Evolutionary conservation across 1,284 basidiomycete species (phyloP), one percentile per base, ranked within the genome.

Genomic region (Cerrena zonata): DNA sequence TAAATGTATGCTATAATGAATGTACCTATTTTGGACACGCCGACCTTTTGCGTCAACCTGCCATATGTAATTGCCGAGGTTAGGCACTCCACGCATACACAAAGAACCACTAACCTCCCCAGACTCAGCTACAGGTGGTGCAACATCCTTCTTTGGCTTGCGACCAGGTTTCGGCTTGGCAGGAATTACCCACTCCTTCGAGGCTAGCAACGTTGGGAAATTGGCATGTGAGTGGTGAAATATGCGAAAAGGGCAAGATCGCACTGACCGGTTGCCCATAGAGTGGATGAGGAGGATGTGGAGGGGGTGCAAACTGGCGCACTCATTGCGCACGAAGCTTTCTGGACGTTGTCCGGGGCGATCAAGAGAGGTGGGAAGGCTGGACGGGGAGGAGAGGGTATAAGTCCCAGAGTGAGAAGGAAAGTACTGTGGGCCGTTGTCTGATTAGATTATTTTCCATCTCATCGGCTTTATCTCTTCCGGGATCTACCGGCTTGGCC

Each of bases 121-220:
- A 42, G 71, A 71, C 22, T 71, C 72, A 30, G 71, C 70, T 40
- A 63, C 50, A 27, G 69, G 49, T 3, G 56, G 53, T 22, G 63
- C 61, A 19, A 70, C 55, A 56, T 89, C 88, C 57, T 82, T 87
- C 75, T 89, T 91, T 38, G 89, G 90, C 71, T 94, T 93, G 48
- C 91, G 75, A 26, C 91, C 91, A 25, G 91, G 91, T 67, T 92
- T 94, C 18, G 90, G 89, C 59, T 90, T 89, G 26, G 92, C 85
- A 42, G 88, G 88, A 56, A 94, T 86, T 47, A 92, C 82, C 91
- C 91, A 94, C 67, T 94, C 89, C 66, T 89, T 92, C 38, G 88
- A 90, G 22, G 91, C 88, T 87, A 61, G n/a, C n/a, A n/a, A n/a
- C n/a, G n/a, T n/a, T n/a, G n/a, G n/a, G n/a, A n/a, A n/a, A n/a